Evolutionary conservation across 768 basidiomycete genomes (phyloP).

Genomic region (Lactarius quietus): DNA sequence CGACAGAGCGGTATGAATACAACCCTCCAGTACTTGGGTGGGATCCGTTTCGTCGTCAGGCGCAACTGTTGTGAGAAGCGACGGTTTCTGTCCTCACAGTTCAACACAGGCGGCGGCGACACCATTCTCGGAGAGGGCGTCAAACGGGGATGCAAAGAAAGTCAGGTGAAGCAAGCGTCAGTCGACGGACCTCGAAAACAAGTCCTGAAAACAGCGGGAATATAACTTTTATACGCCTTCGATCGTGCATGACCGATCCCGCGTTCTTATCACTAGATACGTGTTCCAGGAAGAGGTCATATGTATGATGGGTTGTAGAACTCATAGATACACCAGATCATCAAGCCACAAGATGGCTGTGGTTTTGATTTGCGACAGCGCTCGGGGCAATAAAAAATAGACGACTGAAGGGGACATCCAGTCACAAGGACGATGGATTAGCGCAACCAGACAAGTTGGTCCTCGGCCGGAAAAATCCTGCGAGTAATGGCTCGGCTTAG

Average conservation of each 20-base stretch:
- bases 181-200: slow-evolving; percentile 3
- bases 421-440: background rate
- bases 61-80: background rate
- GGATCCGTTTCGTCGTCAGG: background rate
- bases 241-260: background rate
- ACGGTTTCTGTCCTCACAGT: background rate
- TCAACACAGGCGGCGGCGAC: background rate
- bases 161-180: background rate
- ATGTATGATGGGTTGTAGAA: background rate
- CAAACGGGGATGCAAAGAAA: background rate
- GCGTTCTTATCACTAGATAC: background rate
- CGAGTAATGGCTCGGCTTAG: background rate
- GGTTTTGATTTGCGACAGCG: background rate
- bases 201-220: background rate
- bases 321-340: background rate
- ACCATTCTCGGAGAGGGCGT: slow-evolving; percentile 1
- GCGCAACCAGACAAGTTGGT: background rate
- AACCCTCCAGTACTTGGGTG: background rate
- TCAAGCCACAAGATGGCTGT: background rate
- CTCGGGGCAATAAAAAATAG: background rate
- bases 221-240: background rate
- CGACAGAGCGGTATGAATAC: background rate
- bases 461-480: background rate
- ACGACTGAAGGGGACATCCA: background rate
- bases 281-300: background rate